Evolutionary conservation across 2,329 filamentous ascomycete genomes (phyloP).

Genomic region (Ramularia collo-cygni): DNA sequence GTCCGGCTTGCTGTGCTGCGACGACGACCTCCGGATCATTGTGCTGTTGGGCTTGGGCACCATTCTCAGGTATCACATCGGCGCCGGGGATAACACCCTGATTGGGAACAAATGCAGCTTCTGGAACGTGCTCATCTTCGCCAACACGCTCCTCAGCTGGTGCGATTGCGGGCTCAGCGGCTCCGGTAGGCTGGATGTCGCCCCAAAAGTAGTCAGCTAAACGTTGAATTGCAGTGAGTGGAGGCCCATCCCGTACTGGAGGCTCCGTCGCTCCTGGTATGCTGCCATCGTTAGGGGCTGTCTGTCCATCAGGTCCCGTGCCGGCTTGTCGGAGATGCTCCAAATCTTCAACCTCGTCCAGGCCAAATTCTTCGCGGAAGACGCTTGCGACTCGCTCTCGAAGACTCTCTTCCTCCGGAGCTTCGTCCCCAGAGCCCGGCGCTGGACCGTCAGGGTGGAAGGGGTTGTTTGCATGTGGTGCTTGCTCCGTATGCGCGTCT

Average conservation of each 20-base stretch:
- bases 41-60: constrained; percentile 8
- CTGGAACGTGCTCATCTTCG: constrained; percentile 51
- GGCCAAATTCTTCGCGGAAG: constrained; percentile 20
- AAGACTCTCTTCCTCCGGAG: constrained; percentile 11
- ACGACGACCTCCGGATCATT: constrained; percentile 52
- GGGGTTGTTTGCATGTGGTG: constrained; percentile 5
- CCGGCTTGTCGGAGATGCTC: constrained; percentile 6
- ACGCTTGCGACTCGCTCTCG: constrained; percentile 15
- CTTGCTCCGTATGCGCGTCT: background rate
- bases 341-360: constrained; percentile 15
- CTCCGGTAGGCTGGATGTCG: constrained; percentile 31
- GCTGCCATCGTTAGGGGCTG: background rate
- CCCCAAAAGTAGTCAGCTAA: constrained; percentile 44
- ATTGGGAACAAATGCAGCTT: constrained; percentile 51
- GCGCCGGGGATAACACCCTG: constrained; percentile 34
- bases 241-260: background rate
- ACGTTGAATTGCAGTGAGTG: constrained; percentile 22
- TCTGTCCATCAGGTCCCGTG: background rate
- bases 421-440: constrained; percentile 2
- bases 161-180: constrained; percentile 31
- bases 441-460: constrained; percentile 16
- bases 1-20: constrained; percentile 58
- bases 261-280: background rate
- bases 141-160: constrained; percentile 56
- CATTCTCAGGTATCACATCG: constrained; percentile 2